Conservation (phyloP, 352 stramenopile species). For the Phytophthora capsici region DNA sequence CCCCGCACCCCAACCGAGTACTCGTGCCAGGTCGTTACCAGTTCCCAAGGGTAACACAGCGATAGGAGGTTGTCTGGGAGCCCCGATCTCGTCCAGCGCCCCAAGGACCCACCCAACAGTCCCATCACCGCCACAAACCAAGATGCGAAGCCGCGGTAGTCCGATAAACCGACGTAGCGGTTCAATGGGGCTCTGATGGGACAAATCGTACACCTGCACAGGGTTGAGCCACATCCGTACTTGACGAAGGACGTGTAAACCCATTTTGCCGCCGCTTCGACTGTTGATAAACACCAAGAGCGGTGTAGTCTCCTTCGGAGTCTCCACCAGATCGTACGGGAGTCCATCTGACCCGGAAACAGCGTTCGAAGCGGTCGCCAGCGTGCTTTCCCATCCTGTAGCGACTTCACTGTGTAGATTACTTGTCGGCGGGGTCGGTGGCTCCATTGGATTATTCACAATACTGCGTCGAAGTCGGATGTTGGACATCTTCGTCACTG, state of each 20-base stretch:
- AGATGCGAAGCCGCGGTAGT: slow-evolving; percentile 88
- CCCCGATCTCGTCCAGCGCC: slow-evolving; percentile 72
- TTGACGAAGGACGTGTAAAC: slow-evolving; percentile 92
- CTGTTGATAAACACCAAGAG: slow-evolving; percentile 96
- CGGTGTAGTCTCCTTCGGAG: slow-evolving; percentile 55
- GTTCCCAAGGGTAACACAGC: slow-evolving; percentile 96
- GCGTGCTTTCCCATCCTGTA: slow-evolving; percentile 21
- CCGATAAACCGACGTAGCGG: slow-evolving; percentile 92
- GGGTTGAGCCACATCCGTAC: slow-evolving; percentile 94
- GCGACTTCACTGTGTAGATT: slow-evolving; percentile 18
- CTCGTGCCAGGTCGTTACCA: slow-evolving; percentile 94
- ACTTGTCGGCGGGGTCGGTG: slow-evolving; percentile 23
- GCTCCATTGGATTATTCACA: slow-evolving; percentile 7
- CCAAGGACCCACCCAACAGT: slow-evolving; percentile 93
- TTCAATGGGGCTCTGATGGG: slow-evolving; percentile 91
- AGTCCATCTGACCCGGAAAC: slow-evolving; percentile 36
- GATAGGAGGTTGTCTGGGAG: slow-evolving; percentile 88
- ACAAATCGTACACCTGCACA: slow-evolving; percentile 96
- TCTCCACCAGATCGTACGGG: slow-evolving; percentile 64
- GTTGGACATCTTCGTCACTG: slow-evolving; percentile 77
- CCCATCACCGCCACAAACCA: slow-evolving; percentile 95
- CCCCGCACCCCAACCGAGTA: slow-evolving; percentile 94
- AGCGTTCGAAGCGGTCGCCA: slow-evolving; percentile 27
- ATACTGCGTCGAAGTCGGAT: slow-evolving; percentile 61
- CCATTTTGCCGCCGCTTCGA: slow-evolving; percentile 93